Evolutionary conservation across 2,329 filamentous ascomycete genomes (phyloP).

Genomic region (Colletotrichum higginsianum): DNA sequence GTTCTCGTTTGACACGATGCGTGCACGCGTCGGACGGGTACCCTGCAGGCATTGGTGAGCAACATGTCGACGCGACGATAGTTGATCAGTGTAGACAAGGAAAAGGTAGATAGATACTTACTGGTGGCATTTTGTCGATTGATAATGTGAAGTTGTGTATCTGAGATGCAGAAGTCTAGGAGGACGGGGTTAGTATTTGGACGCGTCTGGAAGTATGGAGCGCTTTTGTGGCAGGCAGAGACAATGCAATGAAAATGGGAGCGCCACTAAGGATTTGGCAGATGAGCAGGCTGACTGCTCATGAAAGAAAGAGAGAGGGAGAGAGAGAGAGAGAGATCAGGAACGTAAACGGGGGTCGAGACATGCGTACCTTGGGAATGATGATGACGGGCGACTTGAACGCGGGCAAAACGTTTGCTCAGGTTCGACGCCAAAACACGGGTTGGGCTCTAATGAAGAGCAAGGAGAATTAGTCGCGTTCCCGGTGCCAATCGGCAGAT

Average conservation of each 20-base stretch:
- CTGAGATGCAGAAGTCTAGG: slow-evolving; percentile 25
- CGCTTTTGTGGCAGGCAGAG: slow-evolving; percentile 13
- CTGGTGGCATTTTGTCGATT: slow-evolving; percentile 54
- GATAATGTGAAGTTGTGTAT: slow-evolving; percentile 32
- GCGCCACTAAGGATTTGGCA: slow-evolving; percentile 15
- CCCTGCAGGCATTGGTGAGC: slow-evolving; percentile 60
- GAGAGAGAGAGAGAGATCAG: slow-evolving; percentile 4
- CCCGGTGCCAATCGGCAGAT: slow-evolving; percentile 25
- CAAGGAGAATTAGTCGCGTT: slow-evolving; percentile 33
- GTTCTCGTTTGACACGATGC: slow-evolving; percentile 90
- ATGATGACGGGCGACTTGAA: slow-evolving; percentile 39
- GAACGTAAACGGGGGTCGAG: slow-evolving; percentile 10
- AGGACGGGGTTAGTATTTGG: slow-evolving; percentile 28
- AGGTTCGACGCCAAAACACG: slow-evolving; percentile 35
- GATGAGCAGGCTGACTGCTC: slow-evolving; percentile 1
- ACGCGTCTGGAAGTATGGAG: slow-evolving; percentile 32
- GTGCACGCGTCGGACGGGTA: slow-evolving; percentile 75
- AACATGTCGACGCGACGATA: slow-evolving; percentile 30
- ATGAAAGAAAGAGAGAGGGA: background rate
- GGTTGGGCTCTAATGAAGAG: slow-evolving; percentile 8
- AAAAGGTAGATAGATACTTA: slow-evolving; percentile 48
- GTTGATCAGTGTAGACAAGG: background rate
- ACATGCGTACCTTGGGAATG: slow-evolving; percentile 39
- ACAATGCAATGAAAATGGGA: slow-evolving; percentile 8
- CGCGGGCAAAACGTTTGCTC: slow-evolving; percentile 34